A percentile compares a stretch with the other conserved stretches of the same genome.
phyloP scores from a whole-genome alignment of 2,329 filamentous ascomycete genomes.

The Didymella segeticola region DNA sequence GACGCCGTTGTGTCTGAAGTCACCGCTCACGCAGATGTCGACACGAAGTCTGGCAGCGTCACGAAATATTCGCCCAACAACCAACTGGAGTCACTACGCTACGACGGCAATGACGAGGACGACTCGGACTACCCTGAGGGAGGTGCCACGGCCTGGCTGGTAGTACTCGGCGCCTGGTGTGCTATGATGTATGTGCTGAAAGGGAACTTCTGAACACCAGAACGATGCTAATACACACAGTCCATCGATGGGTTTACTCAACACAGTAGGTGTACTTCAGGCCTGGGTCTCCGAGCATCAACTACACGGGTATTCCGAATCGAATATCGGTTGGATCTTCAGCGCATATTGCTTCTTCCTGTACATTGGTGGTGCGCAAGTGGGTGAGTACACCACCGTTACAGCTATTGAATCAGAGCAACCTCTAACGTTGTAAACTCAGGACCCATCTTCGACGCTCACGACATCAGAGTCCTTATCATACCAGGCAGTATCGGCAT shows the following conservation, averaged over 20 bases:
- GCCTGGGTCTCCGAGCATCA: slow-evolving; percentile 50
- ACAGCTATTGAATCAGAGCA: neutral
- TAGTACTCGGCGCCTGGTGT: slow-evolving; percentile 53
- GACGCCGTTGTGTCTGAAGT: neutral
- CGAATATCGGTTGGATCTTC: slow-evolving; percentile 52
- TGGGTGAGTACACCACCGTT: slow-evolving; percentile 20
- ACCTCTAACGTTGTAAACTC: slow-evolving; percentile 13
- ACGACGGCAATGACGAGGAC: slow-evolving; percentile 4
- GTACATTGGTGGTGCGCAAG: slow-evolving; percentile 45
- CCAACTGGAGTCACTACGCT: slow-evolving; percentile 4
- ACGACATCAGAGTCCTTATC: slow-evolving; percentile 41
- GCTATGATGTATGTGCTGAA: slow-evolving; percentile 38
- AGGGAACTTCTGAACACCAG: too few relatives aligned
- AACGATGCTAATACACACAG: neutral
- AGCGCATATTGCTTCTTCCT: slow-evolving; percentile 51
- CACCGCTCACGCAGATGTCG: neutral
- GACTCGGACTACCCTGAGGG: slow-evolving; percentile 47
- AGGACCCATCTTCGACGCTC: slow-evolving; percentile 50
- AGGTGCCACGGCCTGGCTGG: slow-evolving; percentile 51
- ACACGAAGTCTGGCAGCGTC: neutral
- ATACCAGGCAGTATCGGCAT: slow-evolving; percentile 42
- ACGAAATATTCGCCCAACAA: neutral
- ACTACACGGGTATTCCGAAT: slow-evolving; percentile 43
- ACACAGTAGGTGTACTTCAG: slow-evolving; percentile 50
- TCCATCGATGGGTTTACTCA: slow-evolving; percentile 51